Conservation (phyloP, 768 basidiomycete species). For the Naganishia onofrii region DNA sequence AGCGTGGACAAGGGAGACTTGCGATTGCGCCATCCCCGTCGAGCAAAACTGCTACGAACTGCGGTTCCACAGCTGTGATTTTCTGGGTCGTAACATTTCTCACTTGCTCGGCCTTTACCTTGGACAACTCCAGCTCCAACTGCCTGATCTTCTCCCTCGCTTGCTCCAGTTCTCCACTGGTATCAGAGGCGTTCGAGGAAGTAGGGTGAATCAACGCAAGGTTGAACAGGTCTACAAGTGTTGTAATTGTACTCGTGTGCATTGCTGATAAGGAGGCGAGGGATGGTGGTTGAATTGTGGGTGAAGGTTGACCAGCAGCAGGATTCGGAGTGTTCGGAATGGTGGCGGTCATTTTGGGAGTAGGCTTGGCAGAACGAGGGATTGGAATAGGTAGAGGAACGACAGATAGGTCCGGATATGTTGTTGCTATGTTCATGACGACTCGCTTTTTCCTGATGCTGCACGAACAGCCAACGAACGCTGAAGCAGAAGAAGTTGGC, state of each 20-base stretch:
- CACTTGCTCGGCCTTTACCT: conserved; percentile 24
- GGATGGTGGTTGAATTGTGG: background rate
- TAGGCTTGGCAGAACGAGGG: background rate
- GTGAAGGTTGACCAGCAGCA: background rate
- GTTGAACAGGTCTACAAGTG: conserved; percentile 6
- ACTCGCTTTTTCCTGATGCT: background rate
- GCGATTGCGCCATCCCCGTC: conserved; percentile 45
- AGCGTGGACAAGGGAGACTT: conserved; percentile 10
- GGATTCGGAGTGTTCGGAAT: background rate
- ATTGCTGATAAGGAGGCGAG: conserved; percentile 3
- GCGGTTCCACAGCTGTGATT: conserved; percentile 15
- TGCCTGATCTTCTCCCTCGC: background rate
- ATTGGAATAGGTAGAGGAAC: conserved; percentile 12
- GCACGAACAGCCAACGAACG: background rate
- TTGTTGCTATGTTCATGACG: background rate
- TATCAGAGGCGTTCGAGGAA: background rate
- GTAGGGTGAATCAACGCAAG: conserved; percentile 11
- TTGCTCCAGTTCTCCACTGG: background rate
- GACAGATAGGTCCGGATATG: too few species aligned
- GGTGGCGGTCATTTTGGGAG: background rate
- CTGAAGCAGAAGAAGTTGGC: background rate
- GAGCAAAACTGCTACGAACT: conserved; percentile 39
- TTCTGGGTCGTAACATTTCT: background rate
- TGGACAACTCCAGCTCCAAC: conserved; percentile 29
- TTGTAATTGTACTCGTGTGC: conserved; percentile 5